Evolutionary conservation across 495 filamentous ascomycete species (phyloP), one percentile per base, ranked within the genome.

Genomic region (Thermochaetoides thermophila): DNA sequence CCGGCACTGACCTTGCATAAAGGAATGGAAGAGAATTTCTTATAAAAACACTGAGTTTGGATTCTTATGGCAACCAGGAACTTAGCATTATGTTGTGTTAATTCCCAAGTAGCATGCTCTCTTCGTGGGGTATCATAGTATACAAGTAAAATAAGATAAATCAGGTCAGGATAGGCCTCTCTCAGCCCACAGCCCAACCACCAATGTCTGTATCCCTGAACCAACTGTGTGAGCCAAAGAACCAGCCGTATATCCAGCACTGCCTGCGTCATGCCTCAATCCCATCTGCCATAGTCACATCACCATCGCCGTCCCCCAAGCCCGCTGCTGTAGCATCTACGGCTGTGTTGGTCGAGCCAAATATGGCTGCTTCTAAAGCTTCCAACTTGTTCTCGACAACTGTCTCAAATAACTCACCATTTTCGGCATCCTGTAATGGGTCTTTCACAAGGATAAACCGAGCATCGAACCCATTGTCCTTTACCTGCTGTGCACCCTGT

Each of bases 401-500:
- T 55, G 67, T 66, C 29, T 86, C 79, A 49, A 74, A 74, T 9
- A 73, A 62, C 7, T 64, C 74, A 1, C 63, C 59, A n/a, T 66
- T 55, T 38, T 69, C 63, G 3, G 77, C 55, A 40, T 72, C 78
- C 34, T 74, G 76, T 35, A 81, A 54, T 46, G 84, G 77, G 33
- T 67, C 64, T 48, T 68, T 57, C 20, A 91, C 56, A 50, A 87
- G 82, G 24, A 87, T 48, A 44, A 78, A 79, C 3, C 81, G 67
- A 13, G 81, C 77, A 32, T 73, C 62, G 32, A 81, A 71, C 41
- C 75, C 66, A 23, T 70, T 70, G 36, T 72, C 70, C 48, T 79
- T 83, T 27, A 84, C 71, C 55, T 59, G 54, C 78, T 84, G 63
- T 67, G 81, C 40, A 74, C 76, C 39, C 84, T 79, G 58, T 15